These are phyloP conservation scores for Venturia carpophila DNA, from an alignment of 2,329 filamentous ascomycete species.

Conservation along the genomic window DNA sequence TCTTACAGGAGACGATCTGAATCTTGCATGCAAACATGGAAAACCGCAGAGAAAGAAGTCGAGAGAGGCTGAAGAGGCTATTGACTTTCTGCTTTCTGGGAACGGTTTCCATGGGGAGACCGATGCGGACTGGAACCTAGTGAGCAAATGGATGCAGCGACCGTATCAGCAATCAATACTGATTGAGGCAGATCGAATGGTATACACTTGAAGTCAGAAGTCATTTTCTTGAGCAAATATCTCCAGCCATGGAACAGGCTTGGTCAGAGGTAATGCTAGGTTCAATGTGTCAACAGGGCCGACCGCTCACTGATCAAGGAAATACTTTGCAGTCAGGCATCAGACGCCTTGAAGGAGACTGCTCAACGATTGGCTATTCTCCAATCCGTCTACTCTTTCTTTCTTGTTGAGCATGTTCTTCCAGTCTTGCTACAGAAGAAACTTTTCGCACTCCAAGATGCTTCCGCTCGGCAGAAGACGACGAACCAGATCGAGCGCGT, in stretches of 20 bases:
- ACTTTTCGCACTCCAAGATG: not conserved
- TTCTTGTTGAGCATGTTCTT: conserved; percentile 19
- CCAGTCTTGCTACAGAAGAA: conserved; percentile 14
- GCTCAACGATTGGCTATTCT: conserved; percentile 31
- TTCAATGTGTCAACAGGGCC: not conserved
- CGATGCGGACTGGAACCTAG: conserved; percentile 38
- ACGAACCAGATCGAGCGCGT: conserved; percentile 4
- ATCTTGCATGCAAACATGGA: conserved; percentile 4
- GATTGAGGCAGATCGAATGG: conserved; percentile 33
- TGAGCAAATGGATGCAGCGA: conserved; percentile 3
- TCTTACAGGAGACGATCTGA: conserved; percentile 13
- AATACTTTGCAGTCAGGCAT: conserved; percentile 20
- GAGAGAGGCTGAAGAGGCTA: conserved; percentile 31
- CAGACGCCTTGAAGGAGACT: conserved; percentile 7
- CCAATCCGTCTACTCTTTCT: conserved; percentile 10
- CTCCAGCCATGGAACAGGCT: conserved; percentile 25
- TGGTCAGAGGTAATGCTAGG: conserved; percentile 25
- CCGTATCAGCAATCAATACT: conserved; percentile 25
- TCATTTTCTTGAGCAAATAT: conserved; percentile 34
- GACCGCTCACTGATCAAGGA: conserved; percentile 18
- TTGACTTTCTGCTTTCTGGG: conserved; percentile 30
- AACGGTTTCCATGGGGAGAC: conserved; percentile 46
- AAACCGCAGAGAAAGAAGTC: conserved; percentile 22
- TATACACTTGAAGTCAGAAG: conserved; percentile 37
- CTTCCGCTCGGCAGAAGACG: not conserved